Conservation (phyloP, 805 yeast genomes). For the Wickerhamomyces subpelliculosus region DNA sequence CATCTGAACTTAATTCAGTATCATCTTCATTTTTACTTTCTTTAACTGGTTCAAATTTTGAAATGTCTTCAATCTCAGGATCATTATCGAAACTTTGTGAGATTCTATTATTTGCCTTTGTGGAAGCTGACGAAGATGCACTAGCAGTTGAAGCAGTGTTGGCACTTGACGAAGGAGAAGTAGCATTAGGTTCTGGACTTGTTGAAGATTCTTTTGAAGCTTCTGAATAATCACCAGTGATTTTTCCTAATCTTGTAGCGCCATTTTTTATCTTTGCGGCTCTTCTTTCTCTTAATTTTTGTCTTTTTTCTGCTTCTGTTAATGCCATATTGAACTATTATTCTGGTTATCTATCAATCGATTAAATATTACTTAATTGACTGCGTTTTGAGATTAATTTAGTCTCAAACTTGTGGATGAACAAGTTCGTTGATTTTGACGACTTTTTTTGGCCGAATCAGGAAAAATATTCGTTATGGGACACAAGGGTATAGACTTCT, state of each 20-base stretch:
- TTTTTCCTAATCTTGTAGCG: conserved; percentile 14
- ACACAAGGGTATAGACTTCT: too few species aligned
- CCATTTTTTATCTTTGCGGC: conserved; percentile 19
- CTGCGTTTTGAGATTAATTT: too few species aligned
- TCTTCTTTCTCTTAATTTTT: conserved; percentile 19
- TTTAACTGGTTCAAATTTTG: conserved; percentile 1
- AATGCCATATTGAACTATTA: background rate
- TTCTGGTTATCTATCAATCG: background rate
- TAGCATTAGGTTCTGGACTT: background rate
- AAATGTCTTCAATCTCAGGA: conserved; percentile 12
- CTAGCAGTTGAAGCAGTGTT: background rate
- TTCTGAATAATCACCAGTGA: conserved; percentile 18
- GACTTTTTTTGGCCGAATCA: too few species aligned
- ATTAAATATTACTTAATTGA: background rate
- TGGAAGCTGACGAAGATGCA: background rate
- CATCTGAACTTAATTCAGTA: conserved; percentile 3
- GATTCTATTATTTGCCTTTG: conserved; percentile 10
- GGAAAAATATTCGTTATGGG: too few species aligned
- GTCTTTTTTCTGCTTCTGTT: conserved; percentile 20
- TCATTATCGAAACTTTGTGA: conserved; percentile 12
- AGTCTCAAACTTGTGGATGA: background rate
- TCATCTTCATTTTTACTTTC: background rate
- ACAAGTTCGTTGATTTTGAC: too few species aligned
- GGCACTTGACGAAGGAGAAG: background rate
- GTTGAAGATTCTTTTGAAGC: background rate